Base-by-base conservation (phyloP, 768 basidiomycete genomes). In the Termitomyces titanicus region DNA sequence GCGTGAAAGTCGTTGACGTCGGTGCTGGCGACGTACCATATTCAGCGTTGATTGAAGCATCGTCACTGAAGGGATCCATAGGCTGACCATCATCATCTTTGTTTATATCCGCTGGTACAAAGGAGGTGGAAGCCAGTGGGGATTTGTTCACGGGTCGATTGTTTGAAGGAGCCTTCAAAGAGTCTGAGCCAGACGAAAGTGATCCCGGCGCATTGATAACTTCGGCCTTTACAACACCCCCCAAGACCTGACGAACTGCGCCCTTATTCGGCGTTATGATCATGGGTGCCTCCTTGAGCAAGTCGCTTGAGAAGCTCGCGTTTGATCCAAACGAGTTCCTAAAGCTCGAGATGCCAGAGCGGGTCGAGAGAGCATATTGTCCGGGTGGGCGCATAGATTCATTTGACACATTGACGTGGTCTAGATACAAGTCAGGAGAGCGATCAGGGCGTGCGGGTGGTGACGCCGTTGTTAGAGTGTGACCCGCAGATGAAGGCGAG, bases 281-380 rank as follows among this genome's bases (percentile, higher is more conserved):
- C 74, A 87, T 85, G 22, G 90, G 89, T 1, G 88, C 84, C 66
- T 92, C 90, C 63, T 85, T 84, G 56, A 92, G 72, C 72, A 92
- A 80, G 61, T 92, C 90, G 63, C 88, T 91, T 15, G 86, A 78
- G 65, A 80, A 89, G 64, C 86, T 90, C 39, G 85, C 86, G 40
- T 78, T 82, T 27, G 89, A 86, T 77, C 87, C 81, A 71, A 80
- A 89, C 18, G 91, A 92, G 53, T 81, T 76, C 59, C 86, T 75
- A 22, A 75, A 68, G 29, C 70, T 81, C 15, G 84, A 79, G 15
- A 79, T 64, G 20, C 77, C 82, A 2, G 89, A 87, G 45, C 71
- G 70, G 34, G 77, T 76, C 7, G 88, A 88, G 11, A 65, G 69
- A 22, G 80, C 73, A 55, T 74, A 75, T 31, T 60, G 63, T 45